These are phyloP conservation scores for Globisporangium recalcitrans DNA, from an alignment of 352 stramenopile genomes.

Conservation along the genomic window DNA sequence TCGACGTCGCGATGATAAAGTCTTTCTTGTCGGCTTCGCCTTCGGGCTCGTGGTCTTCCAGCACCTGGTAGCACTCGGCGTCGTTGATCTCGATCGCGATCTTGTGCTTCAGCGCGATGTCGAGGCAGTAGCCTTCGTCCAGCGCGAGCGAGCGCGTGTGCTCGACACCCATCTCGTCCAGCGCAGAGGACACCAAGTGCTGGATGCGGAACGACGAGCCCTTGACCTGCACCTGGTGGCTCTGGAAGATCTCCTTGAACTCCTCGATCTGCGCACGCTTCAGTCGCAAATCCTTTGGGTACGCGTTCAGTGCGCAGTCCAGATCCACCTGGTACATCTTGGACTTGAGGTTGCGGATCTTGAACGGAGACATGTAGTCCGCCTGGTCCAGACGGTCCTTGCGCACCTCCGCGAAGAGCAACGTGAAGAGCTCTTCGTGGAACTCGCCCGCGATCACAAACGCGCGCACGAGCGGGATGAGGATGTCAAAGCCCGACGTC, in stretches of 20 bases:
- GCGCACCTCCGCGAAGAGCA: conserved; percentile 41
- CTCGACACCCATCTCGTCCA: conserved; percentile 47
- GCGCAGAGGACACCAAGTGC: conserved; percentile 47
- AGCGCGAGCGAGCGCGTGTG: conserved; percentile 28
- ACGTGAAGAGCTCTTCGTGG: conserved; percentile 40
- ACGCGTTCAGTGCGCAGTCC: conserved; percentile 38
- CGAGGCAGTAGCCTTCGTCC: conserved; percentile 45
- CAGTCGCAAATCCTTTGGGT: conserved; percentile 32
- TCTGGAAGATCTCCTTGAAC: conserved; percentile 42
- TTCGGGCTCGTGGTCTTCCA: conserved; percentile 28
- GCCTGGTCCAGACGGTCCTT: conserved; percentile 31
- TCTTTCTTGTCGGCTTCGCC: background rate
- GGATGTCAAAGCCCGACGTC: conserved; percentile 20
- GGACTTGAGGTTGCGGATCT: conserved; percentile 30
- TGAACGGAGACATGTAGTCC: conserved; percentile 24
- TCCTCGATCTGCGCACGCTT: conserved; percentile 22
- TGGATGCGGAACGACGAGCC: conserved; percentile 52
- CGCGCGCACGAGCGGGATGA: conserved; percentile 42
- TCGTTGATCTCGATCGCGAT: conserved; percentile 69
- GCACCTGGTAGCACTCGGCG: conserved; percentile 42
- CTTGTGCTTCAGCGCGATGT: conserved; percentile 46
- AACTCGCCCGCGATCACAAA: conserved; percentile 54
- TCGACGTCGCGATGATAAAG: conserved; percentile 6
- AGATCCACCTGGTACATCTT: conserved; percentile 68
- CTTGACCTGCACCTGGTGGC: conserved; percentile 44